These are phyloP conservation scores for Magnusiomyces clavatus DNA, from an alignment of 1,139 yeast species.

Conservation along the genomic window DNA sequence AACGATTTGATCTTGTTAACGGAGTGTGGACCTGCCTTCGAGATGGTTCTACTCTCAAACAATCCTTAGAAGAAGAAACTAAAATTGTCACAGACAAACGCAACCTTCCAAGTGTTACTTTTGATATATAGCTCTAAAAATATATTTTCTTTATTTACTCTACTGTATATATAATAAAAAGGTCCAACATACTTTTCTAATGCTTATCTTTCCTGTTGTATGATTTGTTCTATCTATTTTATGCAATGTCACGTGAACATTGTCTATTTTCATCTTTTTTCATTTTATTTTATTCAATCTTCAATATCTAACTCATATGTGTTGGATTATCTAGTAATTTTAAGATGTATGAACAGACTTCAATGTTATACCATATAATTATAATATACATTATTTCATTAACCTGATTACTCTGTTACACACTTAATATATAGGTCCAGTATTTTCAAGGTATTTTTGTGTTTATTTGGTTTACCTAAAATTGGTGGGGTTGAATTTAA, in stretches of 20 bases:
- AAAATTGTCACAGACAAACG: constrained; percentile 20
- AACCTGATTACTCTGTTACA: background rate
- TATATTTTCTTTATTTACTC: background rate
- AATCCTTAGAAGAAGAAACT: constrained; percentile 32
- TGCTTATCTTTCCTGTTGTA: background rate
- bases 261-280: background rate
- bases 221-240: background rate
- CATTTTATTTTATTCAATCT: background rate
- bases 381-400: background rate
- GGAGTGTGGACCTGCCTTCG: constrained; percentile 36
- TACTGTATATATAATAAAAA: background rate
- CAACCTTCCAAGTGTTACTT: constrained; percentile 12
- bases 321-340: background rate
- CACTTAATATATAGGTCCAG: constrained; percentile 23
- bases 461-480: background rate
- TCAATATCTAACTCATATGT: background rate
- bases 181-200: background rate
- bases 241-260: background rate
- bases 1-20: constrained; percentile 40
- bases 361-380: background rate
- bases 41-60: constrained; percentile 33
- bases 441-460: constrained; percentile 24
- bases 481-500: background rate
- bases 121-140: constrained; percentile 1
- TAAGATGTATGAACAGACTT: background rate